Evolutionary conservation across 192 early-diverging fungal genomes (phyloP).

Genomic region (Podila epicladia): DNA sequence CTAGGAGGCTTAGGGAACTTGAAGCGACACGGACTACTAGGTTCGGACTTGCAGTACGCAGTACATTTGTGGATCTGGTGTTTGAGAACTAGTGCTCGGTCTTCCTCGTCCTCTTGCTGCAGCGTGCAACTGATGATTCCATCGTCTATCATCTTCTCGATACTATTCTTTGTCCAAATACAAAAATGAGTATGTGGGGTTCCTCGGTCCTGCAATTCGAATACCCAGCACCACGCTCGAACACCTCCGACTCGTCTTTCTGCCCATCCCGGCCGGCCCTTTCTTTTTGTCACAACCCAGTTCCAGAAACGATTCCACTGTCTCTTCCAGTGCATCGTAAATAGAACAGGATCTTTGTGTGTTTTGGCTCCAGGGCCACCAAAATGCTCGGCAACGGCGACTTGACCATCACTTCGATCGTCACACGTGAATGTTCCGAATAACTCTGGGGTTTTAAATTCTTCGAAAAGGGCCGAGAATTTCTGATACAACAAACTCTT

Average conservation of each 20-base stretch:
- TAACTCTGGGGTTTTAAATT: slow-evolving; percentile 13
- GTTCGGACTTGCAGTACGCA: slow-evolving; percentile 19
- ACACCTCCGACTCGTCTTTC: not conserved
- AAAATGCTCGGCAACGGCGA: slow-evolving; percentile 29
- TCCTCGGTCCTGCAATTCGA: slow-evolving; percentile 21
- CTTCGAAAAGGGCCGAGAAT: slow-evolving; percentile 19
- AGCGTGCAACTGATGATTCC: slow-evolving; percentile 6
- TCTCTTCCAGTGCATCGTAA: slow-evolving; percentile 38
- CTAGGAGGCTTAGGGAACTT: slow-evolving; percentile 13
- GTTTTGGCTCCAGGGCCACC: slow-evolving; percentile 11
- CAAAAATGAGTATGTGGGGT: slow-evolving; percentile 23
- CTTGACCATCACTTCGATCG: slow-evolving; percentile 16
- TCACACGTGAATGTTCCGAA: slow-evolving; percentile 32
- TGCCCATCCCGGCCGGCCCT: slow-evolving; percentile 9
- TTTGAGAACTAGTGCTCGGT: slow-evolving; percentile 19
- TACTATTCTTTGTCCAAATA: slow-evolving; percentile 12
- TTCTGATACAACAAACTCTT: slow-evolving; percentile 16
- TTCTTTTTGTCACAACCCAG: slow-evolving; percentile 1
- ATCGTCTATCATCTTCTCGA: slow-evolving; percentile 15
- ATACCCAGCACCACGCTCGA: slow-evolving; percentile 30
- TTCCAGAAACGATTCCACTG: slow-evolving; percentile 28
- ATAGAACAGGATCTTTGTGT: slow-evolving; percentile 29
- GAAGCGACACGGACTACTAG: slow-evolving; percentile 6
- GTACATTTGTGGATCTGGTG: slow-evolving; percentile 29
- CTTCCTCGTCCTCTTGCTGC: not conserved